These are phyloP conservation scores for Pichia paraexigua DNA, from an alignment of 805 yeast genomes.

Conservation along the genomic window DNA sequence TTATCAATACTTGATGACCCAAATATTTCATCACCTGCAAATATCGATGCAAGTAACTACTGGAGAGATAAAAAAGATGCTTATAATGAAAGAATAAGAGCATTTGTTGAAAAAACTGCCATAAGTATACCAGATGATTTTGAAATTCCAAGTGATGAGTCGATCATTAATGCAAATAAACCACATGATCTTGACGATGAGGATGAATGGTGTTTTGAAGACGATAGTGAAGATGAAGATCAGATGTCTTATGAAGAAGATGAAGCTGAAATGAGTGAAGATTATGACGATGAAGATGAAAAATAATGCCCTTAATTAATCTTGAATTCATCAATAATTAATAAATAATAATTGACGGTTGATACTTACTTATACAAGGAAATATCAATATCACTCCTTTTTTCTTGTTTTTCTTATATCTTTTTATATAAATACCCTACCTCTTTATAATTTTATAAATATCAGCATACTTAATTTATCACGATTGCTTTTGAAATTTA, in stretches of 20 bases:
- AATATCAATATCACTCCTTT: background rate
- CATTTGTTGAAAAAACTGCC: constrained; percentile 78
- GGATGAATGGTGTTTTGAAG: constrained; percentile 49
- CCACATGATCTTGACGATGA: constrained; percentile 29
- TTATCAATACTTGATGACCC: constrained; percentile 91
- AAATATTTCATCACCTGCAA: constrained; percentile 88
- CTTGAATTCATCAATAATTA: background rate
- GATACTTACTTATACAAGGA: background rate
- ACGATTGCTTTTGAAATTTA: background rate
- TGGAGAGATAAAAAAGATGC: constrained; percentile 76
- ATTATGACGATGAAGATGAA: constrained; percentile 32
- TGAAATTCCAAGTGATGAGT: constrained; percentile 47
- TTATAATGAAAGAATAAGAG: constrained; percentile 65
- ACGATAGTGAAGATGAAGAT: constrained; percentile 50
- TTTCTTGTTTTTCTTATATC: background rate
- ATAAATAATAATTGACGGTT: background rate
- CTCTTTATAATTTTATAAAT: background rate
- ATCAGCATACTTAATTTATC: background rate
- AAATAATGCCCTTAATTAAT: constrained; percentile 10
- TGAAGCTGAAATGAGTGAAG: constrained; percentile 39
- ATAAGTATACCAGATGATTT: constrained; percentile 84
- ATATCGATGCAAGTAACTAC: constrained; percentile 90
- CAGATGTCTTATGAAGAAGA: constrained; percentile 36
- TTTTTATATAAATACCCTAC: background rate
- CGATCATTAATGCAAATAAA: constrained; percentile 20